Evolutionary conservation across 2,329 filamentous ascomycete genomes (phyloP), one percentile per base, ranked within the genome.

Genomic region (Verruconis gallopava): DNA sequence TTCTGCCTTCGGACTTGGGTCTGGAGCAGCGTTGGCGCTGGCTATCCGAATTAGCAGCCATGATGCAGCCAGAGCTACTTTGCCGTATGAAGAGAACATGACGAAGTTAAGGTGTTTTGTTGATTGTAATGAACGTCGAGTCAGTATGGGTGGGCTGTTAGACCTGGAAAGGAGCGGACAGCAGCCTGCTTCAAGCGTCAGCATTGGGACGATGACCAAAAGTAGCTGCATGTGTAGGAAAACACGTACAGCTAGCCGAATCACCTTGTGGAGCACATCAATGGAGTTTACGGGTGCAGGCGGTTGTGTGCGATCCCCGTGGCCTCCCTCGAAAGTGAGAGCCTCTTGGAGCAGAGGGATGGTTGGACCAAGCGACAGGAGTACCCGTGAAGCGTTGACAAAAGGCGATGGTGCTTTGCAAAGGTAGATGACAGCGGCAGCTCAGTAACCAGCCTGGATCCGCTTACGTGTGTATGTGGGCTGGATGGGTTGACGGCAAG

Each of bases 11-110:
- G 32, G 21, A 19, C 19, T 40, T 5, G 37, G 11, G 4, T 21
- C 22, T 6, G 38, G 38, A 13, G 22, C 38, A 12, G 25, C 21
- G 9, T 22, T 32, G 30, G 38, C 38, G 19, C 19, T 30, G 2
- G 32, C 21, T 15, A 28, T 13, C 4, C 9, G 15, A 4, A 28
- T n/a, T 9, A 36, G 14, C 6, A 40, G 15, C 25, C 13, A 40
- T 33, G 25, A 33, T 15, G 38, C 38, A 21, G 38, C 25, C 12
- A 40, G 14, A 17, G 38, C 38, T 21, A 32, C 15, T 21, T 33
- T 40, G 25, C 25, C 13, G 13, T 22, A 30, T 4, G 22, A 19
- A 19, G 38, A 33, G 38, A 40, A 28, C 38, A 40, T 40, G 25
- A 11, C 14, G 38, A 33, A 13, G 38, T 30, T 9, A 30, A n/a